Base-by-base conservation (phyloP, 352 stramenopile species). In the Phytophthora tubulina region DNA sequence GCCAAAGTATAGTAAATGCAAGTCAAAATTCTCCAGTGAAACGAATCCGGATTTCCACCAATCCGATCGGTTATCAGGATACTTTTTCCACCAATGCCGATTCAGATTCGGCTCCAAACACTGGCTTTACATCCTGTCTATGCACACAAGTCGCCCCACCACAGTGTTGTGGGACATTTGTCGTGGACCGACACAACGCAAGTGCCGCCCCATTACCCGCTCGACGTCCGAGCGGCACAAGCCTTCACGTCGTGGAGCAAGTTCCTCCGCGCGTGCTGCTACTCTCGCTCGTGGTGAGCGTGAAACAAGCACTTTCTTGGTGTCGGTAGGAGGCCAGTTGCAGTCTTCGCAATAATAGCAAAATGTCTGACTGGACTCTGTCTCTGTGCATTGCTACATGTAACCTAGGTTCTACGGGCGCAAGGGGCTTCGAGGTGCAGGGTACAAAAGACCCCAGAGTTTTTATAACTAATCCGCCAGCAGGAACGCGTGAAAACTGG, bases 161-260 rank as follows among this genome's bases (percentile, higher is more conserved):
- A 45, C 46, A 13, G 14, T 13, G 42, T 45, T 49, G 51, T 79
- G 72, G 33, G 70, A 79, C 72, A 79, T 69, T 75, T 72, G n/a
- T 33, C 15, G 31, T 60, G 39, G 59, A 60, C 56, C 36, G 60
- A 63, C 58, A 57, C 45, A 46, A 49, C 7, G 14, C 36, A 56
- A 27, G 33, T 56, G 50, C 44, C 50, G 36, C 44, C 49, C 54
- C 46, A 66, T 63, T 73, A 53, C 10, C 35, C n/a, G 54, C 41
- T 49, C 41, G 45, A 27, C 62, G 27, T 31, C n/a, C 21, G 48
- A 66, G 58, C 21, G 39, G 54, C 39, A 58, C 21, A 69, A 50
- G 41, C 46, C 39, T 71, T 66, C 52, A 45, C 50, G 31, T 21
- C 59, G 33, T 32, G 17, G 56, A 39, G 21, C 14, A 39, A 42